Conservation (phyloP, 345 rosid species). For the Mangifera indica region DNA sequence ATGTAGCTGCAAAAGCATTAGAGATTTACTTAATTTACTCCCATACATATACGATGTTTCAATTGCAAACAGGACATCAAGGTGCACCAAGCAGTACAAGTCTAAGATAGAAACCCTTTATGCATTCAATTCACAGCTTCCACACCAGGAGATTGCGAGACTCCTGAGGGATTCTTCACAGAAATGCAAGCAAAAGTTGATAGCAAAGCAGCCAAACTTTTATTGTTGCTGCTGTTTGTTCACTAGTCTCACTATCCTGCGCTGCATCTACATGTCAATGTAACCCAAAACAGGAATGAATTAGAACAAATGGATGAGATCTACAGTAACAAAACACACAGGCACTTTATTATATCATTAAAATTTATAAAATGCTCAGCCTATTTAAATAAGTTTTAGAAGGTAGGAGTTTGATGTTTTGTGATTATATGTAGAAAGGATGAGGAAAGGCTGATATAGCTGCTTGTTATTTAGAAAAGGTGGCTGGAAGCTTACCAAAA, state of each 20-base stretch:
- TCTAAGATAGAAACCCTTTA: background rate
- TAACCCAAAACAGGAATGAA: background rate
- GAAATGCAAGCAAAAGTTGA: background rate
- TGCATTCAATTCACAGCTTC: background rate
- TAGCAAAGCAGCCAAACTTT: background rate
- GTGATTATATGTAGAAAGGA: too few relatives aligned
- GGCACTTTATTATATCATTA: background rate
- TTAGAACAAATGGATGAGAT: background rate
- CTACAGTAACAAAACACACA: background rate
- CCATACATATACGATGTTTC: background rate
- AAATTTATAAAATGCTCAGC: too few relatives aligned
- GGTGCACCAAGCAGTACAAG: background rate
- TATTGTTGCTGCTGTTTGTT: conserved; percentile 21
- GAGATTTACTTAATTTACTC: too few relatives aligned
- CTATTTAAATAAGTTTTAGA: too few relatives aligned
- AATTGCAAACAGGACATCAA: background rate
- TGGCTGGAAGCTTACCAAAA: too few relatives aligned
- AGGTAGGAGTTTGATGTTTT: too few relatives aligned
- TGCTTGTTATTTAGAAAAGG: too few relatives aligned
- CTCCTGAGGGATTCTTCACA: background rate
- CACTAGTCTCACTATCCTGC: conserved; percentile 37
- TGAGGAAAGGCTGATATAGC: too few relatives aligned
- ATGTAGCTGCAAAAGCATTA: background rate
- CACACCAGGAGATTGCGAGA: background rate
- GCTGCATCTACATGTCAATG: conserved; percentile 38